Evolutionary conservation across 148 eudicot species (phyloP).

Genomic region (Suaeda aralocaspica): DNA sequence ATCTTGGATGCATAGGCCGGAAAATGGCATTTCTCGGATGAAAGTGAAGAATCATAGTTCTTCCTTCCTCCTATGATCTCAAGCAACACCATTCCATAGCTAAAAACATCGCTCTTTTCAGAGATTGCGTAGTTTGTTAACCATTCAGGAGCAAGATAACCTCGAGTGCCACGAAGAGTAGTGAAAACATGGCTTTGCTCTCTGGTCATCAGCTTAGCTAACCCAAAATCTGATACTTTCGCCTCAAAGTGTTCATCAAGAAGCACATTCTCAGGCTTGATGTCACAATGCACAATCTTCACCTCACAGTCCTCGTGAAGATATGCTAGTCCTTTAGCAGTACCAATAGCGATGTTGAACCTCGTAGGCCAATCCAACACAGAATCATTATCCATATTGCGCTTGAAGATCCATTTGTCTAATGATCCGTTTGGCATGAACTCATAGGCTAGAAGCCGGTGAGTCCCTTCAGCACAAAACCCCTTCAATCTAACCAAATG

Average conservation of each 20-base stretch:
- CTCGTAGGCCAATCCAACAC: slow-evolving; percentile 81
- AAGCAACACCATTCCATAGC: slow-evolving; percentile 93
- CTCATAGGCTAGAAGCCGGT: slow-evolving; percentile 84
- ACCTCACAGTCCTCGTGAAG: slow-evolving; percentile 93
- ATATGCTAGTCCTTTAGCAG: slow-evolving; percentile 90
- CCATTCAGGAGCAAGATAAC: slow-evolving; percentile 97
- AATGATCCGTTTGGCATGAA: slow-evolving; percentile 79
- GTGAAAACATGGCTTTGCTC: slow-evolving; percentile 93
- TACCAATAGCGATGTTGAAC: slow-evolving; percentile 72
- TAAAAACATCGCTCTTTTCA: slow-evolving; percentile 92
- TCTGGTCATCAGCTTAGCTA: slow-evolving; percentile 85
- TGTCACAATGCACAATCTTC: slow-evolving; percentile 90
- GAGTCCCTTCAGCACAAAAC: slow-evolving; percentile 79
- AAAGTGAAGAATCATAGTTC: slow-evolving; percentile 51
- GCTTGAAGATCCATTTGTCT: slow-evolving; percentile 87
- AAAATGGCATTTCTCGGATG: slow-evolving; percentile 75
- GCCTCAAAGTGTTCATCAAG: slow-evolving; percentile 74
- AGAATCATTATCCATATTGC: slow-evolving; percentile 28
- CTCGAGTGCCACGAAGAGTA: slow-evolving; percentile 85
- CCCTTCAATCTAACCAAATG: slow-evolving; percentile 84
- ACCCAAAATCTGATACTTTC: slow-evolving; percentile 90
- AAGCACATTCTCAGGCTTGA: slow-evolving; percentile 92
- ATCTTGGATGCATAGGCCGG: slow-evolving; percentile 77
- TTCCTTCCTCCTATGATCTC: slow-evolving; percentile 93
- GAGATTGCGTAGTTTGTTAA: slow-evolving; percentile 92